Conservation (phyloP, 2,329 filamentous ascomycete genomes). For the Hymenoscyphus repandus region DNA sequence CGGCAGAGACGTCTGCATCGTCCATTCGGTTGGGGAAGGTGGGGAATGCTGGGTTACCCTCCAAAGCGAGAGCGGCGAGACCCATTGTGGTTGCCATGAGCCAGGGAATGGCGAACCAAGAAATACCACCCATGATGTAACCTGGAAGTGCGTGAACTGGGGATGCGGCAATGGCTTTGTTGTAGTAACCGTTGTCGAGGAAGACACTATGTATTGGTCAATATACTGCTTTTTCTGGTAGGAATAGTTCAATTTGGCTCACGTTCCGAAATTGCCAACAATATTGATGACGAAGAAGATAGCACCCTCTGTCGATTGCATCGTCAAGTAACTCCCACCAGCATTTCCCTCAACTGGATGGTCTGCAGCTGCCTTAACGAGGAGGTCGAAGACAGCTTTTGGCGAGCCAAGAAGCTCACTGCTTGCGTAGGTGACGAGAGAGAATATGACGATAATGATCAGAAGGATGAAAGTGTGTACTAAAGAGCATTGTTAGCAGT, state of each 20-base stretch:
- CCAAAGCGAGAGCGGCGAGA: constrained; percentile 72
- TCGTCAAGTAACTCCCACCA: constrained; percentile 79
- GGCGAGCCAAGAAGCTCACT: constrained; percentile 70
- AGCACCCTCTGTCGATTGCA: constrained; percentile 73
- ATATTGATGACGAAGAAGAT: constrained; percentile 92
- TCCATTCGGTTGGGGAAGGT: constrained; percentile 69
- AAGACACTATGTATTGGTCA: constrained; percentile 52
- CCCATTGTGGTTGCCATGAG: constrained; percentile 85
- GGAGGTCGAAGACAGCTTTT: constrained; percentile 68
- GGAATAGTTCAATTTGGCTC: constrained; percentile 5
- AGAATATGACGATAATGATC: constrained; percentile 80
- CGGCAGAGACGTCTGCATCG: constrained; percentile 70
- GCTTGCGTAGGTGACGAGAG: constrained; percentile 75
- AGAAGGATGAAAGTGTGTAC: constrained; percentile 81
- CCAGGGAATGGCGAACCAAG: constrained; percentile 93
- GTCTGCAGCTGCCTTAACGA: constrained; percentile 59
- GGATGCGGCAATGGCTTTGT: constrained; percentile 86
- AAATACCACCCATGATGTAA: constrained; percentile 74
- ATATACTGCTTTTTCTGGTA: constrained; percentile 38
- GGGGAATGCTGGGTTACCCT: constrained; percentile 66
- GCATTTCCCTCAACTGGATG: constrained; percentile 79
- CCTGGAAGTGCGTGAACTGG: constrained; percentile 82
- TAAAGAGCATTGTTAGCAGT: constrained; percentile 48
- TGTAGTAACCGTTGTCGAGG: constrained; percentile 84
- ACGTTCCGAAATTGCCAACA: constrained; percentile 69